phyloP scores from a whole-genome alignment of 306 rosid genomes.

The Sophora flavescens region DNA sequence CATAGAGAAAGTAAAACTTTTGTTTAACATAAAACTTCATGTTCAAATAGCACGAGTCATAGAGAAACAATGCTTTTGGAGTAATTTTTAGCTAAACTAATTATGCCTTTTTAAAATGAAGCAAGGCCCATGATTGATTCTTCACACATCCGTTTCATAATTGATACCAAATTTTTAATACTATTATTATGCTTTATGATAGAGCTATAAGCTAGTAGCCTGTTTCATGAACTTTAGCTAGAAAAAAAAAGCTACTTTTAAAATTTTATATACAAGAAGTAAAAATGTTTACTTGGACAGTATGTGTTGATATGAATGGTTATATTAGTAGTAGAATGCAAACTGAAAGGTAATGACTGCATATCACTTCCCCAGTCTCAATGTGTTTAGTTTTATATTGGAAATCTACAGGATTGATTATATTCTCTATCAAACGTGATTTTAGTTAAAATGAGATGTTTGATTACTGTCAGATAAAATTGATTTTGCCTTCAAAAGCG shows the following conservation, averaged over 20 bases:
- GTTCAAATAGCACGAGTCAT: not conserved
- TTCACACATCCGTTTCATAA: slow-evolving; percentile 49
- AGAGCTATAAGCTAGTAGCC: slow-evolving; percentile 10
- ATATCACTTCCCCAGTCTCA: not conserved
- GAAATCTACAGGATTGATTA: no score
- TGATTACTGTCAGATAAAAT: no score
- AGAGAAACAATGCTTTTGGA: slow-evolving; percentile 33
- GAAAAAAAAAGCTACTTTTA: slow-evolving; percentile 32
- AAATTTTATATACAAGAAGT: not conserved
- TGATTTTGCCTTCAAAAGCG: no score
- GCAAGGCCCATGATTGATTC: slow-evolving; percentile 46
- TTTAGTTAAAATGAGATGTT: no score
- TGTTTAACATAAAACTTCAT: no score
- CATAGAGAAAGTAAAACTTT: not conserved
- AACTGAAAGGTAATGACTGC: slow-evolving; percentile 2
- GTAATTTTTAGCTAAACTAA: slow-evolving; percentile 27
- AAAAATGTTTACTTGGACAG: not conserved
- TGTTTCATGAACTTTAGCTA: slow-evolving; percentile 39
- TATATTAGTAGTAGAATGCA: slow-evolving; percentile 25
- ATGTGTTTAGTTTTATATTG: no score
- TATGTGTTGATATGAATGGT: slow-evolving; percentile 27
- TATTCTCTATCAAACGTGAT: no score
- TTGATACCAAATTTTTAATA: slow-evolving; percentile 37
- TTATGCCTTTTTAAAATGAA: slow-evolving; percentile 27
- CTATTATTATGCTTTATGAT: slow-evolving; percentile 19